Percentiles rank a stretch among this genome's conserved stretches.
Conservation (phyloP, 441 rosid genomes). For the Corymbia calophylla region DNA sequence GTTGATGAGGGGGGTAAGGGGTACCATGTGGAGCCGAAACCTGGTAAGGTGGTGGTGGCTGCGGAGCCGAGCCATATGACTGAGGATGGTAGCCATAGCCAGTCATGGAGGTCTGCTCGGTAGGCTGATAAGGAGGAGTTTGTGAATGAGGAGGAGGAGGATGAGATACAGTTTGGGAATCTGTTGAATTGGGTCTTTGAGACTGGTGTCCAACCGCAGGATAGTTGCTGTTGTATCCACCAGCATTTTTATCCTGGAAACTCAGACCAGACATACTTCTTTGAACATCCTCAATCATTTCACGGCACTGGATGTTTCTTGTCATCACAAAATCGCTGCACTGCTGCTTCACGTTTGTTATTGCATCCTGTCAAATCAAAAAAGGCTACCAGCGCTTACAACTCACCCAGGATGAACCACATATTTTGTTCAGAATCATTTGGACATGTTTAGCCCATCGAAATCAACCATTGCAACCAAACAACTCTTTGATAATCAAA, state of each 20-base stretch:
- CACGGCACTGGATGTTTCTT: slow-evolving; percentile 89
- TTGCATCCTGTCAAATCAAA: slow-evolving; percentile 59
- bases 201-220: slow-evolving; percentile 59
- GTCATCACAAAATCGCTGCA: slow-evolving; percentile 97
- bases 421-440: not conserved
- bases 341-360: slow-evolving; percentile 90
- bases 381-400: not conserved
- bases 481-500: not conserved
- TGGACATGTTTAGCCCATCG: not conserved
- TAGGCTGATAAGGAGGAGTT: slow-evolving; percentile 54
- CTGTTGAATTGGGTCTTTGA: slow-evolving; percentile 37
- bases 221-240: slow-evolving; percentile 34
- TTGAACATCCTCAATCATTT: slow-evolving; percentile 95
- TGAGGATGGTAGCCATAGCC: slow-evolving; percentile 44
- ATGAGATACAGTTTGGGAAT: slow-evolving; percentile 32
- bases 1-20: slow-evolving; percentile 55
- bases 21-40: slow-evolving; percentile 26
- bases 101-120: slow-evolving; percentile 56
- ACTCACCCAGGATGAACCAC: not conserved
- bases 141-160: slow-evolving; percentile 39
- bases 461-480: not conserved
- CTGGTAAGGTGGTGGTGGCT: slow-evolving; percentile 48
- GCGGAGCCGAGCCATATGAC: slow-evolving; percentile 46
- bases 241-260: slow-evolving; percentile 72
- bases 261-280: slow-evolving; percentile 79